Percentiles rank a stretch among this genome's conserved stretches.
Conservation (phyloP, 805 yeast genomes). For the Ogataea naganishii region DNA sequence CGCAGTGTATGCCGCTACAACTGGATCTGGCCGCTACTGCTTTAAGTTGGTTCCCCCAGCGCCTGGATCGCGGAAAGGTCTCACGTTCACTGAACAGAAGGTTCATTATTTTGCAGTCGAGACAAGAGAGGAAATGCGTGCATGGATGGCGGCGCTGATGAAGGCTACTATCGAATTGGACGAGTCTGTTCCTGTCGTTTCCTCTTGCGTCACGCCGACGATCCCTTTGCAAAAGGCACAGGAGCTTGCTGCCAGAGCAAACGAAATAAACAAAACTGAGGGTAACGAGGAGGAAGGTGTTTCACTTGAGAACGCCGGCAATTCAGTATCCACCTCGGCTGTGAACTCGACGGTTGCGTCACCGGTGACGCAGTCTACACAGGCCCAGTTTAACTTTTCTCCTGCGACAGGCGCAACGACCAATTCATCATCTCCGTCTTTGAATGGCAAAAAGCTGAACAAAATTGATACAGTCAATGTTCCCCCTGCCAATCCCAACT, state of each 20-base stretch:
- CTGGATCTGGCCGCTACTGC: constrained; percentile 90
- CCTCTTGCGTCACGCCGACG: constrained; percentile 94
- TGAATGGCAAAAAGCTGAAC: background rate
- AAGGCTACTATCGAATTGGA: constrained; percentile 95
- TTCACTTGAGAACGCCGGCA: constrained; percentile 5
- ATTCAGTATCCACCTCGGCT: constrained; percentile 9
- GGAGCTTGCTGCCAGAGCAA: constrained; percentile 71
- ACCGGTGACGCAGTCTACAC: constrained; percentile 12
- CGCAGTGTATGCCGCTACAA: constrained; percentile 83
- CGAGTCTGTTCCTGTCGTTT: constrained; percentile 83
- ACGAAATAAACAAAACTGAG: constrained; percentile 52
- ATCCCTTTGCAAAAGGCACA: constrained; percentile 83
- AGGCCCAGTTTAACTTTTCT: background rate
- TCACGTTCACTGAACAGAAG: constrained; percentile 93
- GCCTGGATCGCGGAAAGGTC: constrained; percentile 91
- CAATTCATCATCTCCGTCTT: background rate
- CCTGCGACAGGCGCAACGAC: background rate
- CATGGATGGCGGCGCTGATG: constrained; percentile 91
- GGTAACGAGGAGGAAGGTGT: constrained; percentile 19
- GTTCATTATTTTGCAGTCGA: constrained; percentile 96
- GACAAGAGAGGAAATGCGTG: constrained; percentile 81
- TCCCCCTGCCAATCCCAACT: too few species aligned
- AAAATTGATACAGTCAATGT: background rate
- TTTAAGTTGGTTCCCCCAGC: constrained; percentile 95
- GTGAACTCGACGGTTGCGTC: constrained; percentile 13